Evolutionary conservation across 2,329 filamentous ascomycete species (phyloP), one percentile per base, ranked within the genome.

Genomic region (Fusarium circinatum): DNA sequence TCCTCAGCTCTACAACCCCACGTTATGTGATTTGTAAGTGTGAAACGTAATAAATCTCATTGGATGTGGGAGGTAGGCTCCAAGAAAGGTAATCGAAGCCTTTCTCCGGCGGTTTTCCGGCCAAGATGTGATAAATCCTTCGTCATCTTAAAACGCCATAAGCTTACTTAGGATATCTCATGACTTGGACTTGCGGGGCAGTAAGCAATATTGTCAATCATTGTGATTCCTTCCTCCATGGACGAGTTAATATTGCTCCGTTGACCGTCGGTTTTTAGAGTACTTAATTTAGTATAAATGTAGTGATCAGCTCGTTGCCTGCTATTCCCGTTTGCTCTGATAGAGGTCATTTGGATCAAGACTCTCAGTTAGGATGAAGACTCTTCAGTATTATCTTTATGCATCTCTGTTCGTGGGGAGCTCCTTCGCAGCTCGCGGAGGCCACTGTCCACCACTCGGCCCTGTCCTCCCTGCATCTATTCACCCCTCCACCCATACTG

Each of bases 381-480:
- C 1, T 3, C 18, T 64, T 14, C 15, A 13, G 2, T 20, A 42
- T 10, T 64, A 8, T 6, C 3, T 64, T 1, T 34, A 13, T 1
- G 13, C 22, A 0, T 57, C 24, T 6, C 8, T 69, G 3, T 62
- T 69, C 13, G 24, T 58, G 1, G 44, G 57, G 2, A 24, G 22
- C 5, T 71, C 63, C 2, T 15, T 68, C 2, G 69, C 69, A 15
- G 69, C 36, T 10, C 42, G 68, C 2, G 69, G 69, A 12, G 69
- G 69, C 2, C 69, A 72, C 6, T 72, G 69, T 22, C 69, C 69
- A 1, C 69, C 68, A 6, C 63, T 72, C 0, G 69, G 69, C 0
- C 63, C 68, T 0, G 69, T 72, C 3, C 48, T 71, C 9, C 69
- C 62, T 4, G 52, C 68, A 0, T 68, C 69, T 8, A 2, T 68